Percentiles rank a stretch among this genome's conserved stretches.
phyloP scores from a whole-genome alignment of 2,329 filamentous ascomycete genomes.

The Fusarium sambucinum region DNA sequence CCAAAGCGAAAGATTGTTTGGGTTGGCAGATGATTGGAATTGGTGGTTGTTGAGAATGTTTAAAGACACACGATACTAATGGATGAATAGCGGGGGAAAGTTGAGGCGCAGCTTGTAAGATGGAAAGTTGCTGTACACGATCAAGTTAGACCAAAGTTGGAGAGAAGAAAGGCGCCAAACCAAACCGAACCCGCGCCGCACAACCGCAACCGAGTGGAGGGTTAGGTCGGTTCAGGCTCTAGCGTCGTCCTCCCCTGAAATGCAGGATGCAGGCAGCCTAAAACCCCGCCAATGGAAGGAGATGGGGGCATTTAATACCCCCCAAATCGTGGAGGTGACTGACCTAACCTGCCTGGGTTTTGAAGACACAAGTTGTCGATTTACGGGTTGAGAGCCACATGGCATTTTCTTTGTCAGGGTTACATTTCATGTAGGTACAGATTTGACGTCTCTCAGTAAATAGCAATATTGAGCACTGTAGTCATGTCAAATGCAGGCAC shows the following conservation, averaged over 20 bases:
- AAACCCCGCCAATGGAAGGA: conserved; percentile 44
- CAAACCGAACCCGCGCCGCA: conserved; percentile 20
- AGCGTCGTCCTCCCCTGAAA: conserved; percentile 25
- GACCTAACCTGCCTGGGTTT: not conserved
- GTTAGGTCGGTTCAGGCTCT: conserved; percentile 40
- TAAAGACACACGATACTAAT: not conserved
- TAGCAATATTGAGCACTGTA: not conserved
- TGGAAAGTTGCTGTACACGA: conserved; percentile 11
- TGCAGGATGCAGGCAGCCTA: conserved; percentile 36
- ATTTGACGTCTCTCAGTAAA: conserved; percentile 20
- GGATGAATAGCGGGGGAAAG: conserved; percentile 29
- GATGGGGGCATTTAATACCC: conserved; percentile 8
- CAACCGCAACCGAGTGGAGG: conserved; percentile 31
- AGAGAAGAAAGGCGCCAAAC: conserved; percentile 11
- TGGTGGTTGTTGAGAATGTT: conserved; percentile 25
- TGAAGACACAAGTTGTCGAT: conserved; percentile 24
- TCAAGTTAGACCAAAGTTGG: not conserved
- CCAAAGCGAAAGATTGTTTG: too few relatives aligned
- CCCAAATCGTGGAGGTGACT: not conserved
- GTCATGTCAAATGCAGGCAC: not conserved
- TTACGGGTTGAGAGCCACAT: conserved; percentile 28
- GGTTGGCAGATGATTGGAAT: conserved; percentile 1
- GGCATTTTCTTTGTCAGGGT: conserved; percentile 22
- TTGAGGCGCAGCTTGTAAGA: conserved; percentile 40
- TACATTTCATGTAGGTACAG: conserved; percentile 26